Conservation (phyloP, 257 asterid genomes). For the Galeopsis tetrahit region DNA sequence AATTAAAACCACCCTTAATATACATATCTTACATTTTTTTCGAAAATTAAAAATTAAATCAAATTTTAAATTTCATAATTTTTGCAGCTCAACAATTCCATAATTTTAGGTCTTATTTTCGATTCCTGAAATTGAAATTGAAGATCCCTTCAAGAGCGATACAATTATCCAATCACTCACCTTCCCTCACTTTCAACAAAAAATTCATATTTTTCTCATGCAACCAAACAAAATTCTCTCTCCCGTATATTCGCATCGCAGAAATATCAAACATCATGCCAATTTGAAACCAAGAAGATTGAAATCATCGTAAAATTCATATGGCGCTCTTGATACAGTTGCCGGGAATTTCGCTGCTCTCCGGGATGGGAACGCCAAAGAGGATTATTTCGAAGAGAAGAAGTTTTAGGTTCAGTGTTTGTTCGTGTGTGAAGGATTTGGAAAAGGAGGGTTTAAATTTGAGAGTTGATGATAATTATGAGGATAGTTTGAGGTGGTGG, state of each 20-base stretch:
- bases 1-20: too few relatives aligned
- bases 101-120: too few relatives aligned
- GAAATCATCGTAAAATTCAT: neutral
- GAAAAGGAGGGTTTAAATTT: too few relatives aligned
- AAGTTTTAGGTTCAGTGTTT: slow-evolving; percentile 42
- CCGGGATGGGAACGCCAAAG: slow-evolving; percentile 29
- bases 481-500: too few relatives aligned
- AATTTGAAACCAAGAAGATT: neutral
- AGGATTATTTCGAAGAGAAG: slow-evolving; percentile 31
- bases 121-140: too few relatives aligned
- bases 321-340: slow-evolving; percentile 47
- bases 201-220: slow-evolving; percentile 23
- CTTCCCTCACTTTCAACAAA: slow-evolving; percentile 30
- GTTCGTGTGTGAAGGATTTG: slow-evolving; percentile 53
- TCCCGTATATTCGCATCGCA: slow-evolving; percentile 51
- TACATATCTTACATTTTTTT: too few relatives aligned
- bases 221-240: slow-evolving; percentile 44
- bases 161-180: slow-evolving; percentile 40
- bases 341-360: too few relatives aligned
- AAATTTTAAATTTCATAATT: too few relatives aligned
- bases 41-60: too few relatives aligned
- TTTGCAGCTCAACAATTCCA: too few relatives aligned
- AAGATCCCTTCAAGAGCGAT: too few relatives aligned
- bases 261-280: slow-evolving; percentile 20
- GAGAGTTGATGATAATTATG: too few relatives aligned